These are phyloP conservation scores for Pseudevernia furfuracea DNA, from an alignment of 495 filamentous ascomycete species.

Conservation along the genomic window DNA sequence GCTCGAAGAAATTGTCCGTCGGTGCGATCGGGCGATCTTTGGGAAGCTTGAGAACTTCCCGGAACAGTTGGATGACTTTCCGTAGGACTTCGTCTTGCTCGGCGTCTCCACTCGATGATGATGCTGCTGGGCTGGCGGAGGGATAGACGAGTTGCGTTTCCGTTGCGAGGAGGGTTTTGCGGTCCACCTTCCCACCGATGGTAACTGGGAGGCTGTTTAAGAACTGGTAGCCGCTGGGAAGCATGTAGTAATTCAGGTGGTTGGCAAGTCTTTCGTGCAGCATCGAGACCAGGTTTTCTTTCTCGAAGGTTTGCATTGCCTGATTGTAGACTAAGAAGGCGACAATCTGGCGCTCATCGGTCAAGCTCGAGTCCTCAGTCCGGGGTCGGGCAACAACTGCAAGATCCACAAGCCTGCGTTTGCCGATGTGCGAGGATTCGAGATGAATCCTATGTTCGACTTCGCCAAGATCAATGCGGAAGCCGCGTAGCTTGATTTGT, in stretches of 20 bases:
- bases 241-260: constrained; percentile 30
- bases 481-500: constrained; percentile 75
- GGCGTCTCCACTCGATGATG: not conserved
- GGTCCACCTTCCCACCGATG: constrained; percentile 29
- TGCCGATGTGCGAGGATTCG: constrained; percentile 14
- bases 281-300: constrained; percentile 18
- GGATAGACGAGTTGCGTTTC: constrained; percentile 25
- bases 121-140: not conserved
- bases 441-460: constrained; percentile 42
- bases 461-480: constrained; percentile 72
- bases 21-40: constrained; percentile 18
- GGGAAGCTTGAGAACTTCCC: constrained; percentile 23
- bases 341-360: constrained; percentile 25
- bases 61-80: constrained; percentile 21
- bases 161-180: constrained; percentile 22
- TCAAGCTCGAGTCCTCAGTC: constrained; percentile 10
- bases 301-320: constrained; percentile 8
- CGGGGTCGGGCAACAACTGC: constrained; percentile 13
- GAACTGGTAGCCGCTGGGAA: constrained; percentile 29
- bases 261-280: constrained; percentile 22
- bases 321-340: constrained; percentile 24
- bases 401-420: constrained; percentile 18
- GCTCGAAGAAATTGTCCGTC: constrained; percentile 30
- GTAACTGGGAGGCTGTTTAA: constrained; percentile 27
- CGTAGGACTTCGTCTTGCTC: constrained; percentile 14